Evolutionary conservation across 805 yeast species (phyloP).

Genomic region (Candida bentonensis): DNA sequence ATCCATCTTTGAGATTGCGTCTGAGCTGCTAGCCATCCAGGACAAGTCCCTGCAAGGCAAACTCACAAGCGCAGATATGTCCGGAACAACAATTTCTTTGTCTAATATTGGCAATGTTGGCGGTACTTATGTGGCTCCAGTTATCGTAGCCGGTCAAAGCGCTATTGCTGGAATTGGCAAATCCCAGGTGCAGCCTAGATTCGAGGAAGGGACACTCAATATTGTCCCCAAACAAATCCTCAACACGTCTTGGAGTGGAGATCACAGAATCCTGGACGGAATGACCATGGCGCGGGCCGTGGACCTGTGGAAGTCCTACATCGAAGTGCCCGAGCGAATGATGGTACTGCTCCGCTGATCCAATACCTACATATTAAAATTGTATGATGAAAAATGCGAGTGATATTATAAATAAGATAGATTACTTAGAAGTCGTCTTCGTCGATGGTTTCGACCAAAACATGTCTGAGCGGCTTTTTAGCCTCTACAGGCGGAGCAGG

Average conservation of each 20-base stretch:
- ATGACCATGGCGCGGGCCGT: slow-evolving; percentile 22
- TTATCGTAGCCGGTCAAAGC: slow-evolving; percentile 20
- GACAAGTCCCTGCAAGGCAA: slow-evolving; percentile 14
- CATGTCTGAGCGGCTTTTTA: neutral
- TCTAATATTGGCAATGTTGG: slow-evolving; percentile 23
- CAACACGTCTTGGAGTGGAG: slow-evolving; percentile 22
- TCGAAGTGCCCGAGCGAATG: slow-evolving; percentile 14
- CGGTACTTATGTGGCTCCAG: slow-evolving; percentile 23
- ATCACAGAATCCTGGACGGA: slow-evolving; percentile 22
- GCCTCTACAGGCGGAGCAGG: neutral
- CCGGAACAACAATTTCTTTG: slow-evolving; percentile 20
- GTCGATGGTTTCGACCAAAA: neutral
- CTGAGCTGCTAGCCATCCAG: slow-evolving; percentile 18
- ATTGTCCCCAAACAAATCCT: slow-evolving; percentile 15
- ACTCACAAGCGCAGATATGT: slow-evolving; percentile 16
- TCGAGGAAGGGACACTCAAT: slow-evolving; percentile 9
- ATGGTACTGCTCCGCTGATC: slow-evolving; percentile 4
- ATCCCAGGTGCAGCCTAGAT: slow-evolving; percentile 17
- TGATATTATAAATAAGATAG: neutral
- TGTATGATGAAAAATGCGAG: neutral
- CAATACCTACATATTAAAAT: neutral
- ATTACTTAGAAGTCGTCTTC: neutral
- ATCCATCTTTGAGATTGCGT: slow-evolving; percentile 18
- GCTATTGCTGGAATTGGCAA: slow-evolving; percentile 22
- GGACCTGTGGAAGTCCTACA: slow-evolving; percentile 14